A percentile compares a stretch with the other conserved stretches of the same genome.
Evolutionary conservation across 331 rosid genomes (phyloP).

Genomic region (Acacia pycnantha): DNA sequence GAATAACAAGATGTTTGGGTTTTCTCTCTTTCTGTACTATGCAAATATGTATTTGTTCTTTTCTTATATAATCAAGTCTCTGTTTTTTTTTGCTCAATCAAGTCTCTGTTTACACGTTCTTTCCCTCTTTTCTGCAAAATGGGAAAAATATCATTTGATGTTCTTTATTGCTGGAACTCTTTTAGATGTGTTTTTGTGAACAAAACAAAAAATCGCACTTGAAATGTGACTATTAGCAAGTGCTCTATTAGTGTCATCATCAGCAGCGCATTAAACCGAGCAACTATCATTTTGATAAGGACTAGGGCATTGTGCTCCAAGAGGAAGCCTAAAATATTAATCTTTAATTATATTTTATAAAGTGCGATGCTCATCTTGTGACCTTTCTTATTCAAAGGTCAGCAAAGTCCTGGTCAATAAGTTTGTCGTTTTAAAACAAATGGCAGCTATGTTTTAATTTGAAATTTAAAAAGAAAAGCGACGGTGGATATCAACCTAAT

Average conservation of each 20-base stretch:
- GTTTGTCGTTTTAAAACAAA: neutral
- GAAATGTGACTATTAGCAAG: constrained; percentile 10
- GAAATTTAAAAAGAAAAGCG: neutral
- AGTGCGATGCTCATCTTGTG: neutral
- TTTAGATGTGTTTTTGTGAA: neutral
- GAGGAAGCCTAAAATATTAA: neutral
- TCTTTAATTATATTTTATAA: neutral
- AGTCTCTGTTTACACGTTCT: neutral
- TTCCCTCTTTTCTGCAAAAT: neutral
- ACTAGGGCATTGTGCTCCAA: neutral
- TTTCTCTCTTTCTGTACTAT: neutral
- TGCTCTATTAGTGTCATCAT: neutral
- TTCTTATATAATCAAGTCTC: neutral
- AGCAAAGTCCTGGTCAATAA: neutral
- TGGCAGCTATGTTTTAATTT: neutral
- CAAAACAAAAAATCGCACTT: neutral
- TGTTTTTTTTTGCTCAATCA: no score
- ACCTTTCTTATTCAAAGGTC: neutral
- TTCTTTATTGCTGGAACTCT: neutral
- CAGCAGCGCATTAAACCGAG: neutral
- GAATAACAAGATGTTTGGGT: neutral
- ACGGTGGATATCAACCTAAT: neutral
- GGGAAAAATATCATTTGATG: neutral
- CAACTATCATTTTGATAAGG: neutral
- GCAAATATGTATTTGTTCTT: neutral